phyloP scores from a whole-genome alignment of 2,329 filamentous ascomycete genomes.

The Aspergillus sp. region DNA sequence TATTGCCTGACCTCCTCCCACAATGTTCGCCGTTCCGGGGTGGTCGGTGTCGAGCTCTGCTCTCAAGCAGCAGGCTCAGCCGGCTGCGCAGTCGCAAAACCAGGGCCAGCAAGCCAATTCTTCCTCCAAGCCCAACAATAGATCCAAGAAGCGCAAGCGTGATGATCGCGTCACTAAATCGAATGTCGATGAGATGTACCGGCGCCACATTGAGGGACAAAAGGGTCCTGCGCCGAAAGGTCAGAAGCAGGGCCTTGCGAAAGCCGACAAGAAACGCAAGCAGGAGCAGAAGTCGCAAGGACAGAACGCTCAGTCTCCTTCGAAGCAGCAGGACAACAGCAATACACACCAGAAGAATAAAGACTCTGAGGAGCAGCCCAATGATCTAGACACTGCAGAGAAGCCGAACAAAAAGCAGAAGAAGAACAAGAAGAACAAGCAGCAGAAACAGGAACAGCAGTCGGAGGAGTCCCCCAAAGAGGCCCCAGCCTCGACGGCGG shows the following conservation, averaged over 20 bases:
- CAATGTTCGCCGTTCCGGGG: conserved; percentile 86
- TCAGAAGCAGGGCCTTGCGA: conserved; percentile 36
- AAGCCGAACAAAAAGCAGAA: conserved; percentile 25
- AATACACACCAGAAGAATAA: not conserved
- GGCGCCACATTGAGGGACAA: conserved; percentile 72
- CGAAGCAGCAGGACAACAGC: conserved; percentile 13
- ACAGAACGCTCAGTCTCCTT: conserved; percentile 19
- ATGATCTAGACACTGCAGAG: conserved; percentile 26
- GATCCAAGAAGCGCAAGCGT: conserved; percentile 53
- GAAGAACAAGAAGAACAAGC: conserved; percentile 33
- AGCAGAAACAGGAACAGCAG: conserved; percentile 21
- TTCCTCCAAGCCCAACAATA: conserved; percentile 28
- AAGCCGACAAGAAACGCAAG: conserved; percentile 27
- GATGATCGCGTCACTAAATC: conserved; percentile 56
- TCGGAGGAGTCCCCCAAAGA: conserved; percentile 13
- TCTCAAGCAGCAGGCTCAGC: conserved; percentile 67
- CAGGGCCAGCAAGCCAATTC: conserved; percentile 40
- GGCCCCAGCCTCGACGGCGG: conserved; percentile 3
- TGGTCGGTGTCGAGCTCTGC: conserved; percentile 76
- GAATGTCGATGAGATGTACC: conserved; percentile 77
- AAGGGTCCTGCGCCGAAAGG: conserved; percentile 26
- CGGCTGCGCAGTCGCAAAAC: conserved; percentile 61
- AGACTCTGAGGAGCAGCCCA: conserved; percentile 9
- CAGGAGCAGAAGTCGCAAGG: conserved; percentile 28
- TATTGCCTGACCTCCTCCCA: conserved; percentile 4